phyloP scores from a whole-genome alignment of 257 asterid species.

The Solanum chilense region DNA sequence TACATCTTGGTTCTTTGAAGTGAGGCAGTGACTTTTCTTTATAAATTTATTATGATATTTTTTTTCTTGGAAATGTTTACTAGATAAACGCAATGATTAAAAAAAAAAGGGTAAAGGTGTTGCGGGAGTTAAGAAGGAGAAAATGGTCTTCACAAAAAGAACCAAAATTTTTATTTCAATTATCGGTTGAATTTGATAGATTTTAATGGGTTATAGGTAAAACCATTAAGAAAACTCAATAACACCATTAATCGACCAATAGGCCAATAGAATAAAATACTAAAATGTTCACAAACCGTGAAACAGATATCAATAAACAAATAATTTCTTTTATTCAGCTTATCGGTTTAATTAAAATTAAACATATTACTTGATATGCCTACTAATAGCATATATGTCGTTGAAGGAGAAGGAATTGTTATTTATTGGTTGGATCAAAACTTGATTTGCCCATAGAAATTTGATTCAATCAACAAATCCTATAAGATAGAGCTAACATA shows the following conservation, averaged over 20 bases:
- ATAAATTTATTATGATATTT: not conserved
- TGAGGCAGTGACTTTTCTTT: not conserved
- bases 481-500: not conserved
- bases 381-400: not conserved
- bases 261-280: not conserved
- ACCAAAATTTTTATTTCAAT: not conserved
- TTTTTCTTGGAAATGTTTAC: not conserved
- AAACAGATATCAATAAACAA: not conserved
- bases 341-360: not conserved
- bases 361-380: not conserved
- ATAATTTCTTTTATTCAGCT: not conserved
- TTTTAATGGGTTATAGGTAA: not conserved
- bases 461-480: not conserved
- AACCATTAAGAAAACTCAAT: not conserved
- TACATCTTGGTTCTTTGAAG: not conserved
- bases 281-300: not conserved
- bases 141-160: not conserved
- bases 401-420: not conserved
- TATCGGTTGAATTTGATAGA: not conserved
- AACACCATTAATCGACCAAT: not conserved
- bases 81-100: not conserved
- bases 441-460: not conserved
- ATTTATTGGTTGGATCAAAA: not conserved
- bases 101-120: not conserved
- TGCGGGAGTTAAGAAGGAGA: not conserved